A percentile compares a stretch with the other conserved stretches of the same genome.
These are phyloP conservation scores for Cyberlindnera nakhonratchasimensis DNA, from an alignment of 805 yeast species.

Conservation along the genomic window DNA sequence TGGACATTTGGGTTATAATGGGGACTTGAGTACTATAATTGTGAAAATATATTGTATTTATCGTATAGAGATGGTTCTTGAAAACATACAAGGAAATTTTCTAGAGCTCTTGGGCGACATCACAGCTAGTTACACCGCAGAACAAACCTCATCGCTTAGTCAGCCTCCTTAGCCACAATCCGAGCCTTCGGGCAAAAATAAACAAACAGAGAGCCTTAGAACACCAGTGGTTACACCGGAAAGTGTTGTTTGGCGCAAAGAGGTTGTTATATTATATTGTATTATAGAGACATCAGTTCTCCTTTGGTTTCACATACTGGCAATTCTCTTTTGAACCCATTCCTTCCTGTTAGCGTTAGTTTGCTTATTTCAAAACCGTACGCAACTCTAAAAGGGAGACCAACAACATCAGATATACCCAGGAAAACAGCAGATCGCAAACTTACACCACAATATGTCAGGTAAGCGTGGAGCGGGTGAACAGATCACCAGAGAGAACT, in stretches of 20 bases:
- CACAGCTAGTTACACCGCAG: not conserved
- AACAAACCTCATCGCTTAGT: constrained; percentile 2
- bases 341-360: no score
- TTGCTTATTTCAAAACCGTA: no score
- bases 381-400: not conserved
- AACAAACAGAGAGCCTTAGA: not conserved
- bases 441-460: constrained; percentile 38
- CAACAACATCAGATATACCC: not conserved
- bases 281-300: no score
- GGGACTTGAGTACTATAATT: no score
- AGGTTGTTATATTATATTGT: not conserved
- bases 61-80: no score
- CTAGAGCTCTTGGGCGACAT: no score
- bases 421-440: no score
- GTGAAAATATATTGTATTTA: not conserved
- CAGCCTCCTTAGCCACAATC: not conserved
- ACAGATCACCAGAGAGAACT: constrained; percentile 58
- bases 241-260: not conserved
- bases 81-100: no score
- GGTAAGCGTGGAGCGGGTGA: constrained; percentile 62
- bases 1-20: no score
- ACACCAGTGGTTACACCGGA: no score
- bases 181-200: constrained; percentile 1
- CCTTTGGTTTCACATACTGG: no score
- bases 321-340: no score